Conservation (phyloP, 139 green algal genomes). For the Astrephomene gubernaculifera region DNA sequence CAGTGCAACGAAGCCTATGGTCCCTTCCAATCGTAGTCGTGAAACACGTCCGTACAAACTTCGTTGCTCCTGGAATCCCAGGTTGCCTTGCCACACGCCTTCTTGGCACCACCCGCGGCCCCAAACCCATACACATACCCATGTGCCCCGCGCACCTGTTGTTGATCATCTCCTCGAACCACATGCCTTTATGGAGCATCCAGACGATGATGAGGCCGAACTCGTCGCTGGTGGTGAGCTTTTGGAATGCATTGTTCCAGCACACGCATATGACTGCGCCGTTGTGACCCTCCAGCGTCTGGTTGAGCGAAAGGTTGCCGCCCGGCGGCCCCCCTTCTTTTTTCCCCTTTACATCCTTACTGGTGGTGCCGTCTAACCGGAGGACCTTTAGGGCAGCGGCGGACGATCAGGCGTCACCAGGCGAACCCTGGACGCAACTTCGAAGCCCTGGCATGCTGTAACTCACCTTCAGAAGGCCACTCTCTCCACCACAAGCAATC, state of each 20-base stretch:
- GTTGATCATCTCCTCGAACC: conserved; percentile 95
- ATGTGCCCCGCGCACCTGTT: conserved; percentile 72
- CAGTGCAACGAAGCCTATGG: too few species aligned
- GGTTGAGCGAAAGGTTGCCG: conserved; percentile 76
- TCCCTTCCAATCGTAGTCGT: too few species aligned
- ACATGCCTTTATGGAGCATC: conserved; percentile 85
- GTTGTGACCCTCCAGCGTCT: conserved; percentile 86
- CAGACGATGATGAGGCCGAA: conserved; percentile 91
- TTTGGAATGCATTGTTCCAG: conserved; percentile 86
- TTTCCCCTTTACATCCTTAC: conserved; percentile 48
- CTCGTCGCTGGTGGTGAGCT: conserved; percentile 87
- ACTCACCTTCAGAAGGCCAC: conserved; percentile 84
- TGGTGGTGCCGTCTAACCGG: conserved; percentile 61
- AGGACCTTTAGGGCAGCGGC: conserved; percentile 57
- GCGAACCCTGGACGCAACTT: conserved; percentile 29
- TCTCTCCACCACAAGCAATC: conserved; percentile 83
- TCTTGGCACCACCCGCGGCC: too few species aligned
- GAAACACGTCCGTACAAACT: too few species aligned
- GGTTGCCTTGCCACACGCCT: too few species aligned
- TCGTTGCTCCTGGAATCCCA: too few species aligned
- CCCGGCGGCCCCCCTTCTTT: conserved; percentile 39
- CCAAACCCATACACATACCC: too few species aligned
- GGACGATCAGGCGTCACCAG: not conserved
- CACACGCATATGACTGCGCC: conserved; percentile 67
- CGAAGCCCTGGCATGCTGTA: conserved; percentile 30